Conservation (phyloP, 148 eudicot species). For the Silene conica region DNA sequence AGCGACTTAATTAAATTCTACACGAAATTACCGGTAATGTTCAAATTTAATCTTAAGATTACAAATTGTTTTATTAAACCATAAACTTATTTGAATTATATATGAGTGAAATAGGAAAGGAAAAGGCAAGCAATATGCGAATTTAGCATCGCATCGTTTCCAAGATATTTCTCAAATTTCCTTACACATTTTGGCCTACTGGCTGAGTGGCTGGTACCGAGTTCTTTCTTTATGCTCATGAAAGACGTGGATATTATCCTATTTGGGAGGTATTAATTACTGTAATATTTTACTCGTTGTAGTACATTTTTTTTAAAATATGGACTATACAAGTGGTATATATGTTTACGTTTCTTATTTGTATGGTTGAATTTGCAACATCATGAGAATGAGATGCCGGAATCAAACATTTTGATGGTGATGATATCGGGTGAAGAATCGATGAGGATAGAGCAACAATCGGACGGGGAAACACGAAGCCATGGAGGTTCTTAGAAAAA, state of each 20-base stretch:
- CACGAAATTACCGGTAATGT: conserved; percentile 20
- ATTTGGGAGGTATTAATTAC: conserved; percentile 28
- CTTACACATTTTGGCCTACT: conserved; percentile 26
- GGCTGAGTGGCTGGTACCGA: conserved; percentile 20
- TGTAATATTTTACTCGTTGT: no score
- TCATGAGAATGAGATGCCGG: conserved; percentile 23
- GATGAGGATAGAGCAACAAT: conserved; percentile 22
- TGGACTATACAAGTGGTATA: no score
- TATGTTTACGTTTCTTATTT: not conserved
- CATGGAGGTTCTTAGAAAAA: conserved; percentile 26
- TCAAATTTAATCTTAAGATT: not conserved
- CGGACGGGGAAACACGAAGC: conserved; percentile 21
- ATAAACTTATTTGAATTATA: not conserved
- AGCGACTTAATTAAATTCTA: conserved; percentile 20
- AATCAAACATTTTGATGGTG: conserved; percentile 19
- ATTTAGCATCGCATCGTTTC: conserved; percentile 21
- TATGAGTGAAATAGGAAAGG: conserved; percentile 15
- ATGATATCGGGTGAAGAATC: conserved; percentile 18
- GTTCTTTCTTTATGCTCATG: conserved; percentile 26
- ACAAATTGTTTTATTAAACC: not conserved
- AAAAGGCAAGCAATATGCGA: conserved; percentile 16
- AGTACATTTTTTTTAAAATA: no score
- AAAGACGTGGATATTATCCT: conserved; percentile 28
- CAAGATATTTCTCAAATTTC: conserved; percentile 29
- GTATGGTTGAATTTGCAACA: conserved; percentile 10